A percentile compares a stretch with the other conserved stretches of the same genome.
phyloP scores from a whole-genome alignment of 257 asterid species.

The Cordia subcordata region DNA sequence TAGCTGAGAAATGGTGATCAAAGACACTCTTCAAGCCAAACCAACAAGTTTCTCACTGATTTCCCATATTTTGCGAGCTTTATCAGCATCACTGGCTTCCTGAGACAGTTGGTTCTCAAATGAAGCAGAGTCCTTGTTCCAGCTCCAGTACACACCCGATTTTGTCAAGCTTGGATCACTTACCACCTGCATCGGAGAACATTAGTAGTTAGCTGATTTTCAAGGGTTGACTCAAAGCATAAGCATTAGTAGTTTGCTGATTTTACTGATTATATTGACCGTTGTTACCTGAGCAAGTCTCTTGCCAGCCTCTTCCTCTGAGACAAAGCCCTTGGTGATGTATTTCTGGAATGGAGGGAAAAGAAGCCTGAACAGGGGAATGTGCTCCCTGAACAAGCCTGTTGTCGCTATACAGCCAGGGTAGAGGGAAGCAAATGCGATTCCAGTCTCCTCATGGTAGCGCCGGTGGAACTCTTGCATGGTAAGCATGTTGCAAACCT shows the following conservation, averaged over 20 bases:
- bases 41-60: conserved; percentile 90
- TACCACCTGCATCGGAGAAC: conserved; percentile 44
- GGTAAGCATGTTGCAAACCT: conserved; percentile 93
- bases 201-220: background rate
- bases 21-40: conserved; percentile 35
- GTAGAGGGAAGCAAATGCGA: conserved; percentile 75
- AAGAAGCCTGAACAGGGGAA: conserved; percentile 78
- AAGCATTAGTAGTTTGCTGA: background rate
- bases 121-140: conserved; percentile 76
- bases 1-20: no score
- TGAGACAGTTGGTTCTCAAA: conserved; percentile 78
- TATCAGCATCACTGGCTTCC: conserved; percentile 84
- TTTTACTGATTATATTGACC: background rate
- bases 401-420: conserved; percentile 94
- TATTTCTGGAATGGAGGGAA: conserved; percentile 93
- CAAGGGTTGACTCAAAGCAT: background rate
- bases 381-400: conserved; percentile 80
- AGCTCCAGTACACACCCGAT: conserved; percentile 98
- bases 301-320: conserved; percentile 83
- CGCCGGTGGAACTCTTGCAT: conserved; percentile 92
- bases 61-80: conserved; percentile 90
- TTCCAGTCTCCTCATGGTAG: conserved; percentile 69
- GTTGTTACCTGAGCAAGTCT: conserved; percentile 96
- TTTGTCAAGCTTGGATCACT: conserved; percentile 80
- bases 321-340: conserved; percentile 86